Conservation (phyloP, 257 asterid species). For the Jaltomata sinuosa region DNA sequence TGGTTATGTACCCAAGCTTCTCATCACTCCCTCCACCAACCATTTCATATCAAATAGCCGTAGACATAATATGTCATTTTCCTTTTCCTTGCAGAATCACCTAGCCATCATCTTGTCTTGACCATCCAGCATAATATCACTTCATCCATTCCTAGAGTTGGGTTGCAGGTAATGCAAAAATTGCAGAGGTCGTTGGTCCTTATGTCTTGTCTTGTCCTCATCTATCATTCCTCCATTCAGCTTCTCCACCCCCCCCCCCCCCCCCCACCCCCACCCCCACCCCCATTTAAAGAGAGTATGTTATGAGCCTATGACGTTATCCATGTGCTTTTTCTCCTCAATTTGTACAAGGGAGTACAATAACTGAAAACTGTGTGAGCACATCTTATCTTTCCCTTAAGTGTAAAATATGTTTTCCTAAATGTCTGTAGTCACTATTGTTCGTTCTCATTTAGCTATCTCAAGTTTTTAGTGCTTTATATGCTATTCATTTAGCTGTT, state of each 20-base stretch:
- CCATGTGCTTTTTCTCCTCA: not conserved
- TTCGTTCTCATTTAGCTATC: not conserved
- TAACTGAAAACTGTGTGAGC: not conserved
- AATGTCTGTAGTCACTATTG: not conserved
- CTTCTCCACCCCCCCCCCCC: not conserved
- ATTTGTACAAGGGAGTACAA: not conserved
- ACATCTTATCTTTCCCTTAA: not conserved
- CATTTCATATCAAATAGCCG: not conserved
- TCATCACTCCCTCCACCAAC: not conserved
- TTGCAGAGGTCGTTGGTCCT: not conserved
- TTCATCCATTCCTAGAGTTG: constrained; percentile 85
- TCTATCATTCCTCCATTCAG: not conserved
- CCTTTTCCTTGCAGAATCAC: constrained; percentile 39
- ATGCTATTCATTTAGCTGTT: not conserved
- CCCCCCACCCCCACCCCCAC: not conserved
- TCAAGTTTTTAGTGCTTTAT: not conserved
- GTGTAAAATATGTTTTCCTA: not conserved
- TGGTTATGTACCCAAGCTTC: not conserved
- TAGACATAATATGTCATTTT: not conserved
- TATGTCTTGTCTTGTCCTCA: not conserved
- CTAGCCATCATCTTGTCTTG: constrained; percentile 40
- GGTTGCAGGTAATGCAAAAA: constrained; percentile 65
- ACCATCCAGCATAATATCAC: constrained; percentile 74
- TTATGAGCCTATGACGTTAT: not conserved
- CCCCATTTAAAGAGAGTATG: not conserved